Conservation (phyloP, 306 rosid genomes). For the Urtica urens region DNA sequence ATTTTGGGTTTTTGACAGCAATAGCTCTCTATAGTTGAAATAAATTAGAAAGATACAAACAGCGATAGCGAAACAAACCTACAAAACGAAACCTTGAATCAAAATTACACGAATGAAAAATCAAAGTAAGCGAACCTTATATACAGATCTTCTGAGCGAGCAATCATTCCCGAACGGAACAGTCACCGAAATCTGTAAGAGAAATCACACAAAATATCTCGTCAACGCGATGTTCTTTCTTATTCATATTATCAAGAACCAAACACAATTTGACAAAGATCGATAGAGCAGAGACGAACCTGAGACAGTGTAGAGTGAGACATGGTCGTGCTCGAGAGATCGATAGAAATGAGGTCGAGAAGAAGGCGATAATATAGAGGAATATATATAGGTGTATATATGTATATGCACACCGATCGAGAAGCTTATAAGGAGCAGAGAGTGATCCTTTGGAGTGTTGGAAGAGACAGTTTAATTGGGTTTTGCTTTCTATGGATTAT, state of each 20-base stretch:
- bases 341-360: constrained; percentile 12
- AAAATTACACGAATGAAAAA: neutral
- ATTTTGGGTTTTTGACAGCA: neutral
- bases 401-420: constrained; percentile 6
- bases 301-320: constrained; percentile 32
- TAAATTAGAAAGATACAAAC: neutral
- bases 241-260: constrained; percentile 6
- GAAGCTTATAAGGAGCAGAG: neutral
- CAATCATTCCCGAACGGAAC: constrained; percentile 38
- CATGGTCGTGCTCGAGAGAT: constrained; percentile 13
- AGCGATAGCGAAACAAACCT: neutral
- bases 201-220: constrained; percentile 1
- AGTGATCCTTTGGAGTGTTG: constrained; percentile 32
- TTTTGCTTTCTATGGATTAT: neutral
- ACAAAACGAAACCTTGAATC: neutral
- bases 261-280: neutral
- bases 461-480: constrained; percentile 46
- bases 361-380: neutral
- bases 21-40: neutral
- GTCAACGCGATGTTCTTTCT: too few species aligned
- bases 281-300: constrained; percentile 15
- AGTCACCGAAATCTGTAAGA: constrained; percentile 30
- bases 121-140: constrained; percentile 24
- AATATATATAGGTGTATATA: neutral
- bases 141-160: constrained; percentile 36